Evolutionary conservation across 164 flowering plant species (phyloP), one percentile per base, ranked within the genome.

Genomic region (Kalanchoe fedtschenkoi): DNA sequence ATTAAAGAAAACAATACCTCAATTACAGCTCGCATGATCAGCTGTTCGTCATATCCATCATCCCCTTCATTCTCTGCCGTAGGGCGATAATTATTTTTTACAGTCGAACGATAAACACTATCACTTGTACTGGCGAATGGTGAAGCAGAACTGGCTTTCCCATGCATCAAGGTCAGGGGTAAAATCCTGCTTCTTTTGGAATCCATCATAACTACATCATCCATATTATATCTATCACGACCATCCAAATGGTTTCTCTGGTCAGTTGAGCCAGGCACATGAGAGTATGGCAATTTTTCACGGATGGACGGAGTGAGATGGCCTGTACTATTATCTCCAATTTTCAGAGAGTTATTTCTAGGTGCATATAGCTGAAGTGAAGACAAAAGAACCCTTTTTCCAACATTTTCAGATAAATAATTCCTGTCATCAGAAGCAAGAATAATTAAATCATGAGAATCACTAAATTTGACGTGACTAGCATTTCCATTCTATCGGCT

Each of bases 131-230:
- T 66, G 72, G 70, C 70, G 77, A 64, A 65, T 34, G 73, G 80
- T 32, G 76, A 11, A 58, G 60, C 39, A 42, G 74, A 62, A 65
- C 55, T 28, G 68, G 79, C 29, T 63, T 72, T 86, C 58, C 79
- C 88, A 64, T 74, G 84, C 68, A 65, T 62, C 77, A 84, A 64
- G 59, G 91, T 73, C 29, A 76, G 67, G 64, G 95, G 93, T 24
- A 83, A 74, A 19, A 74, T 41, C 76, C 92, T 83, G 65, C 55
- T 70, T 42, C 81, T 74, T 65, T 63, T 69, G 17, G 58, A 74
- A 22, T 79, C 83, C 71, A 71, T 66, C 71, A 77, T 71, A 34
- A 66, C 15, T 58, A 72, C 34, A 13, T 75, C 82, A 68, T 78
- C 83, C 39, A 65, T 70, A 61, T 29, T 68, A 70, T 72, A 56